A percentile compares a stretch with the other conserved stretches of the same genome.
Conservation (phyloP, 1,284 basidiomycete genomes). For the Rhodotorula sp. region DNA sequence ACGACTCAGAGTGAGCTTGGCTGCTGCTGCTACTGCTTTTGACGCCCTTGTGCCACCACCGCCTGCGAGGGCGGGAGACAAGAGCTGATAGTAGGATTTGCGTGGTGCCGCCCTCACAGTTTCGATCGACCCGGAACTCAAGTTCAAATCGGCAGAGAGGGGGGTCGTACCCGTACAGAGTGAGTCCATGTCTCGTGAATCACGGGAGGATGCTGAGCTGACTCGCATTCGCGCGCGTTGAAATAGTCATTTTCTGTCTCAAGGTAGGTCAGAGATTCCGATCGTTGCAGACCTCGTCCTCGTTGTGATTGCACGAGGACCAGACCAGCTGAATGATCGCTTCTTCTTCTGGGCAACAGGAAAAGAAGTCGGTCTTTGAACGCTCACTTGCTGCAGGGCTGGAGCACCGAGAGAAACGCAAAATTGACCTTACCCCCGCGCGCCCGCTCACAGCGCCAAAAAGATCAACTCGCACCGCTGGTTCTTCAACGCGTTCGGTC, state of each 20-base stretch:
- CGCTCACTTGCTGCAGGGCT: neutral
- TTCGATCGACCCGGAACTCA: conserved; percentile 73
- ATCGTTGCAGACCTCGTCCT: no score
- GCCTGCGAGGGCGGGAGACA: neutral
- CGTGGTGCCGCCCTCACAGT: conserved; percentile 61
- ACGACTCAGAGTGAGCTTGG: conserved; percentile 74
- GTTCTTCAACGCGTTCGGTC: conserved; percentile 53
- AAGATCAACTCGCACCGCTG: conserved; percentile 47
- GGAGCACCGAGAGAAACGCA: neutral
- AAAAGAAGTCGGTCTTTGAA: conserved; percentile 21
- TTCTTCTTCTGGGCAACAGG: neutral
- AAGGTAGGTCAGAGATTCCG: conserved; percentile 70
- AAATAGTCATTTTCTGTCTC: conserved; percentile 55
- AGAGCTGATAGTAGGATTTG: no score
- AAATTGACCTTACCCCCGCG: neutral
- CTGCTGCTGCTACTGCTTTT: neutral
- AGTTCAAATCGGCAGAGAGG: conserved; percentile 76
- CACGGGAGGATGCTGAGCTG: no score
- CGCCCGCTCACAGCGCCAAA: conserved; percentile 21
- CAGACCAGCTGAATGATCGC: no score
- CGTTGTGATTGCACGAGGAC: no score
- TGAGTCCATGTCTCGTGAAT: conserved; percentile 55
- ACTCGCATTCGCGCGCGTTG: neutral
- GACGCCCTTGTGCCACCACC: neutral
- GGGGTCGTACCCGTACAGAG: conserved; percentile 84